Evolutionary conservation across 2,329 filamentous ascomycete species (phyloP), one percentile per base, ranked within the genome.

Genomic region (Sporothrix euskadiensis): DNA sequence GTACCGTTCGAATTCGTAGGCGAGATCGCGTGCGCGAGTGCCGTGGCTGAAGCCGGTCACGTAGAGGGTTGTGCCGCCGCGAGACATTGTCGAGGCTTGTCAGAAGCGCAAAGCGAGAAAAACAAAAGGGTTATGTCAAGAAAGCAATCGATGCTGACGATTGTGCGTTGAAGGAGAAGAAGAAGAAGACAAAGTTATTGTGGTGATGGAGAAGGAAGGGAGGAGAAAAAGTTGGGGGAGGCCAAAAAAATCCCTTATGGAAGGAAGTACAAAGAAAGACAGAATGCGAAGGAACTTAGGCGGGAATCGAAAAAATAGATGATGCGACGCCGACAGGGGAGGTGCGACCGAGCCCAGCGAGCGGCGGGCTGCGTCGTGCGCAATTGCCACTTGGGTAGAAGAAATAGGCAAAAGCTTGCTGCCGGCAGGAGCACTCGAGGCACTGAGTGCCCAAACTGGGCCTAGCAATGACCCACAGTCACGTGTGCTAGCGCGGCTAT

Each of bases 1-100:
- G 90, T 97, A 98, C 94, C 95, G 94, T 94, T 98, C 95, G 92
- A 98, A 98, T 89, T 98, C 95, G 92, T 97, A 98, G 87, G 95
- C 94, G 84, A 98, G 93, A 88, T 99, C 94, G 90, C 96, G 94
- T 84, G 96, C 94, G 88, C 96, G 94, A 84, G 95, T 98, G 84
- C 95, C 94, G 85, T 97, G 94, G 89, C 95, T 97, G 85, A 99
- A 99, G 89, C 96, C 96, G 81, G 94, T 97, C 84, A 98, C 95
- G 87, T 98, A 98, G 79, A 98, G 93, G 74, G 95, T 98, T 75
- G 93, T 97, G 79, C 94, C 92, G 83, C 92, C 90, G 82, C 94
- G 93, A 90, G 94, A 97, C 94, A 97, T 97, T 81, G 76, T 84
- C 80, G 74, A 71, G 69, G 69, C 75, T 69, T 72, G 74, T 56